A percentile compares a stretch with the other conserved stretches of the same genome.
These are phyloP conservation scores for Kentomonas sorsogonicus DNA, from an alignment of 208 protist species.

Conservation along the genomic window DNA sequence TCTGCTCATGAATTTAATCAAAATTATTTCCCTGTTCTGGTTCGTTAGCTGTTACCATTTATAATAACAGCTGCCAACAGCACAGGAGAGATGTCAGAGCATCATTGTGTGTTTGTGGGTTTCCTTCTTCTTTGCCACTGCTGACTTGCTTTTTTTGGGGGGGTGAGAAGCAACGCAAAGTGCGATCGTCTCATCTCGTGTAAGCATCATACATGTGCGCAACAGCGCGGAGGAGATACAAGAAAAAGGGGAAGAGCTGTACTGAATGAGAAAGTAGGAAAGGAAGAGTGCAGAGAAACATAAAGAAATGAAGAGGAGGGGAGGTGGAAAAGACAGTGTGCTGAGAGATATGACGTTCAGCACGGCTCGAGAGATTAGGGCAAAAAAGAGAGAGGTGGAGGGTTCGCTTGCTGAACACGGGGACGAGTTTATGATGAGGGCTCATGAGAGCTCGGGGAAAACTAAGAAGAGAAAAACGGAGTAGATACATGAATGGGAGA, in stretches of 20 bases:
- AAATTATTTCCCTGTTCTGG: background rate
- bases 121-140: background rate
- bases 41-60: background rate
- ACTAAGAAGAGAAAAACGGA: too few species aligned
- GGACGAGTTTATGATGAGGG: too few species aligned
- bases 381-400: background rate
- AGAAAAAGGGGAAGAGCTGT: constrained; percentile 1
- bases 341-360: too few species aligned
- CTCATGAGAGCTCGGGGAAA: too few species aligned
- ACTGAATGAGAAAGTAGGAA: constrained; percentile 17
- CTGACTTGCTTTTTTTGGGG: background rate
- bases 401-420: too few species aligned
- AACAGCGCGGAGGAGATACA: background rate
- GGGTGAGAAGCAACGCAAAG: constrained; percentile 2
- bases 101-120: background rate
- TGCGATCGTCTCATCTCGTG: background rate
- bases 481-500: too few species aligned
- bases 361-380: too few species aligned
- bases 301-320: background rate
- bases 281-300: constrained; percentile 9
- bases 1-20: background rate
- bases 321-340: too few species aligned
- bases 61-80: constrained; percentile 1
- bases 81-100: too few species aligned
- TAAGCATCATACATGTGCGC: background rate